These are phyloP conservation scores for Apiospora saccharicola DNA, from an alignment of 2,329 filamentous ascomycete genomes.

Conservation along the genomic window DNA sequence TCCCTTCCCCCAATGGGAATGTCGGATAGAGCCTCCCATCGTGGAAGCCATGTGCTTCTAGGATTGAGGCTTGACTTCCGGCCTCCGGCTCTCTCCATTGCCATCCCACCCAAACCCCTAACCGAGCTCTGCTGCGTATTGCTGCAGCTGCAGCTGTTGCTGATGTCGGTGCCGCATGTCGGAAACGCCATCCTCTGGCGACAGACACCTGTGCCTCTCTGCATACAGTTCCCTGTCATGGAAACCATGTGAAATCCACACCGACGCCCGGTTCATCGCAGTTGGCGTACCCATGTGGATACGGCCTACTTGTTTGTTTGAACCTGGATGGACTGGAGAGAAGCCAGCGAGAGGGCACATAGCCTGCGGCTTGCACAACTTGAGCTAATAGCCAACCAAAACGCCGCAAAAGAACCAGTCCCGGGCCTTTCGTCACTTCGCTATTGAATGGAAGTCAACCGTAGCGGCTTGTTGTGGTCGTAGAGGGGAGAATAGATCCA, in stretches of 20 bases:
- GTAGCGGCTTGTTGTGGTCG: background rate
- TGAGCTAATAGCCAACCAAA: background rate
- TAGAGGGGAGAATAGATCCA: background rate
- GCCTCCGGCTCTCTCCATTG: constrained; percentile 1
- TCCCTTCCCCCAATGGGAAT: background rate
- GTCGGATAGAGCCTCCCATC: background rate
- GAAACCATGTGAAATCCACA: background rate
- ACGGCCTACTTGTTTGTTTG: background rate
- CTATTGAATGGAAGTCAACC: background rate
- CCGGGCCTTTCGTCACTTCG: background rate
- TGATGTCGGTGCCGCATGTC: background rate
- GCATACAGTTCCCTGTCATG: background rate
- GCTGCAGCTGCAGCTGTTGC: background rate
- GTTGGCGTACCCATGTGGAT: background rate
- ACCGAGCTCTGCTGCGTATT: background rate
- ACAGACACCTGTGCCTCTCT: background rate
- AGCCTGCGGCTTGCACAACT: background rate
- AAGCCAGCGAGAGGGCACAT: background rate
- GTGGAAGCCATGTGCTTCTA: constrained; percentile 7
- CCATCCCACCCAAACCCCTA: background rate
- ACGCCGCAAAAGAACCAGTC: background rate
- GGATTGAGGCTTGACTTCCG: constrained; percentile 7
- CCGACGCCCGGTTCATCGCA: background rate
- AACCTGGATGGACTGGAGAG: background rate
- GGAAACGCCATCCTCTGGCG: background rate